Conservation (phyloP, 345 rosid species). For the Eutrema japonicum region DNA sequence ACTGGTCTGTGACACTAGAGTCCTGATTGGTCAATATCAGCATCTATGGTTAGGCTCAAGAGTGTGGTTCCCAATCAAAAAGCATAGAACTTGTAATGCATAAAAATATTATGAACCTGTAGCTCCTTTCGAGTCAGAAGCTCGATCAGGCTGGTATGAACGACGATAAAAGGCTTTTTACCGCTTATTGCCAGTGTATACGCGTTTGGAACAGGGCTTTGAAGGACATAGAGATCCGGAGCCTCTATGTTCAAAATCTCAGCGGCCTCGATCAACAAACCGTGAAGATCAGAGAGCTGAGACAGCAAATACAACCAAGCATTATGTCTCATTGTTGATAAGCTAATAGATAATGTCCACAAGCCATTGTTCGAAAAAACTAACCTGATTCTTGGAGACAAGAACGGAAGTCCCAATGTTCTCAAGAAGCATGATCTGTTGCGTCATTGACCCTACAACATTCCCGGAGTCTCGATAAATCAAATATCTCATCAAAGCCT, state of each 20-base stretch:
- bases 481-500: neutral
- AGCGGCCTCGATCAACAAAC: constrained; percentile 82
- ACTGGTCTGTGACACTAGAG: neutral
- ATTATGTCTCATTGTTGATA: neutral
- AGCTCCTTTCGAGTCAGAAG: constrained; percentile 79
- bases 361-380: neutral
- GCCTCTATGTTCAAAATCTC: constrained; percentile 74
- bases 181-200: constrained; percentile 89
- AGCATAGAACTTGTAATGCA: neutral
- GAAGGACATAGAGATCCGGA: constrained; percentile 92
- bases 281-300: constrained; percentile 89
- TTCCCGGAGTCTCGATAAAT: neutral
- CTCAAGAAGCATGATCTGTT: constrained; percentile 98
- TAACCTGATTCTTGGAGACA: constrained; percentile 86
- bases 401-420: constrained; percentile 97
- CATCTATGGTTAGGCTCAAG: neutral
- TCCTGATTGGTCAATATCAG: neutral
- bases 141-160: constrained; percentile 92
- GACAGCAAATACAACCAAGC: constrained; percentile 15
- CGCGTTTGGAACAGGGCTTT: constrained; percentile 93
- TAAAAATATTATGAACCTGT: constrained; percentile 60
- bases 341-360: neutral
- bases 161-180: constrained; percentile 87
- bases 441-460: constrained; percentile 70
- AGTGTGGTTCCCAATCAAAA: neutral